Conservation (phyloP, 805 yeast species). For the Candida bentonensis region DNA sequence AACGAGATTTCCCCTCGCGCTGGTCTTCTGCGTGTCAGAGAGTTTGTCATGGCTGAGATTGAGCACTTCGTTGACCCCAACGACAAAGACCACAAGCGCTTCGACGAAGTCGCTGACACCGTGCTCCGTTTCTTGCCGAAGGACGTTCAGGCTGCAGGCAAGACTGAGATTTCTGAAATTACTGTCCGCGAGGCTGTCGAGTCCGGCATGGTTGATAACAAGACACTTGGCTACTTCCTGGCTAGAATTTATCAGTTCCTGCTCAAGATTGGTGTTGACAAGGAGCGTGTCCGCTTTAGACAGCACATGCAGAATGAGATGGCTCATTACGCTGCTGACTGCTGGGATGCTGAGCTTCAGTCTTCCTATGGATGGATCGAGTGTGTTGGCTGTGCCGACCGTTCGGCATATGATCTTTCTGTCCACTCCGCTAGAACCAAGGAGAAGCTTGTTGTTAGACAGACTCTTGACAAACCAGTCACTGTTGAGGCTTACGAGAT, state of each 20-base stretch:
- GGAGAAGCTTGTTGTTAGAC: constrained; percentile 89
- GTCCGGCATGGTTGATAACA: constrained; percentile 82
- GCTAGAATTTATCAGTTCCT: constrained; percentile 85
- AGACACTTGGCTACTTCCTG: constrained; percentile 92
- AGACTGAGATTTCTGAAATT: constrained; percentile 46
- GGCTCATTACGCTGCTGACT: constrained; percentile 99
- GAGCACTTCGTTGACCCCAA: constrained; percentile 96
- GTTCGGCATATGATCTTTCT: constrained; percentile 93
- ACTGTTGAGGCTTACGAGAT: constrained; percentile 74
- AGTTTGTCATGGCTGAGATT: constrained; percentile 97
- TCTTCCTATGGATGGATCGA: constrained; percentile 98
- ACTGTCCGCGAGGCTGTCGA: constrained; percentile 85
- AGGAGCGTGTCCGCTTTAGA: constrained; percentile 77
- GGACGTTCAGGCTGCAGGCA: constrained; percentile 77
- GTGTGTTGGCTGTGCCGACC: constrained; percentile 99
- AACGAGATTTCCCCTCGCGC: constrained; percentile 98
- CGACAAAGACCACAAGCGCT: constrained; percentile 70
- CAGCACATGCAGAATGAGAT: constrained; percentile 97
- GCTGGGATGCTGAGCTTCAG: constrained; percentile 98
- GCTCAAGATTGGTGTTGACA: constrained; percentile 80
- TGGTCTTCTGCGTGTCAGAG: constrained; percentile 94
- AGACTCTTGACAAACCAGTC: constrained; percentile 72
- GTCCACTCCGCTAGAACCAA: constrained; percentile 93
- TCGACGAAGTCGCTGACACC: constrained; percentile 59
- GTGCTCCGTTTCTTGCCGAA: constrained; percentile 71